A percentile compares a stretch with the other conserved stretches of the same genome.
These are phyloP conservation scores for Colletotrichum tropicicola DNA, from an alignment of 2,329 filamentous ascomycete species.

Conservation along the genomic window DNA sequence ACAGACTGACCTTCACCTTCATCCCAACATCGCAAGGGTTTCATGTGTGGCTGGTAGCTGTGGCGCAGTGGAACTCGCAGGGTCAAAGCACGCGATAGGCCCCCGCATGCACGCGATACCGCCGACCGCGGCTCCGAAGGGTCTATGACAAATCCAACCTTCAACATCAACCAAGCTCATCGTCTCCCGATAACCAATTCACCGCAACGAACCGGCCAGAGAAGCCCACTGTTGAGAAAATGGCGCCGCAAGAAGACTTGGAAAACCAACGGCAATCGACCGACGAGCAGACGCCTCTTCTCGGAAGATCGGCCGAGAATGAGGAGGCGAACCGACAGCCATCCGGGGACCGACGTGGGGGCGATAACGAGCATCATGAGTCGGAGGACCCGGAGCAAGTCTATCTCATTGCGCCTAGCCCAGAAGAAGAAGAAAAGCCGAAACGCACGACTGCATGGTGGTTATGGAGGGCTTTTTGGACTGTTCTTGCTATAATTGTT, in stretches of 20 bases:
- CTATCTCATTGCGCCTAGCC: neutral
- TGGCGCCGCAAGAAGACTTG: slow-evolving; percentile 10
- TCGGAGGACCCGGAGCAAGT: slow-evolving; percentile 23
- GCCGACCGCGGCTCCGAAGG: slow-evolving; percentile 17
- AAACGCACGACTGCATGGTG: slow-evolving; percentile 37
- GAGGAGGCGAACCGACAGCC: neutral
- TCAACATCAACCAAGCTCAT: neutral
- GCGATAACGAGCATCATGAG: slow-evolving; percentile 10
- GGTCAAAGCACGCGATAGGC: slow-evolving; percentile 27
- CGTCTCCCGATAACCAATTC: neutral
- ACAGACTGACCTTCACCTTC: too few relatives aligned
- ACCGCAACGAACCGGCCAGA: neutral
- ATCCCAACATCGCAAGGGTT: neutral
- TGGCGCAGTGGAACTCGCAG: slow-evolving; percentile 1
- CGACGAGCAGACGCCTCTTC: slow-evolving; percentile 35
- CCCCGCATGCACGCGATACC: slow-evolving; percentile 28
- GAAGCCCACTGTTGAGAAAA: neutral
- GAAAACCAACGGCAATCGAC: slow-evolving; percentile 14
- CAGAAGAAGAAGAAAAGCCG: neutral
- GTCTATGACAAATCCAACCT: slow-evolving; percentile 9
- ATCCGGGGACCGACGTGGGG: neutral
- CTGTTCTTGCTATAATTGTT: slow-evolving; percentile 40
- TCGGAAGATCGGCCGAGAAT: slow-evolving; percentile 17
- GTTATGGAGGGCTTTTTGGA: slow-evolving; percentile 47
- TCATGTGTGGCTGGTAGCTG: slow-evolving; percentile 11